These are phyloP conservation scores for Fusarium austroafricanum DNA, from an alignment of 2,329 filamentous ascomycete species.

Conservation along the genomic window DNA sequence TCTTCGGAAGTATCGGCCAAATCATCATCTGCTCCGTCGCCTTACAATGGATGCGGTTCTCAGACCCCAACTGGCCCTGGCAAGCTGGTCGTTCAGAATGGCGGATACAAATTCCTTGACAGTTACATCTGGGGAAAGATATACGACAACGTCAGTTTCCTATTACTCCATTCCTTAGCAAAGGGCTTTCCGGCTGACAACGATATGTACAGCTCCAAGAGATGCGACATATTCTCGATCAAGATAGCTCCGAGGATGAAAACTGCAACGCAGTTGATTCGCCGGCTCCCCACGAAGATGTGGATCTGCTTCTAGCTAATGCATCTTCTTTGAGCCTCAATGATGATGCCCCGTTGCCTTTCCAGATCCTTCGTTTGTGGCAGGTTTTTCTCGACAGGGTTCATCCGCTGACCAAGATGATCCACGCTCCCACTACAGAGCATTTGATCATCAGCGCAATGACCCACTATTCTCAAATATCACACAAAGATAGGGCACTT, in stretches of 20 bases:
- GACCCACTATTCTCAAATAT: not conserved
- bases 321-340: not conserved
- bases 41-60: not conserved
- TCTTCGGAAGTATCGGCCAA: not conserved
- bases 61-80: not conserved
- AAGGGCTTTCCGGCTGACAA: not conserved
- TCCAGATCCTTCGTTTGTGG: constrained; percentile 8
- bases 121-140: constrained; percentile 10
- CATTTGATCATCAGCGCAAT: constrained; percentile 8
- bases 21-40: not conserved
- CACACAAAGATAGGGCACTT: not conserved
- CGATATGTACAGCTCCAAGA: not conserved
- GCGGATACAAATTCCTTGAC: constrained; percentile 16
- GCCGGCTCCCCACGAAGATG: not conserved
- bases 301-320: not conserved
- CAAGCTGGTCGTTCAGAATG: constrained; percentile 12
- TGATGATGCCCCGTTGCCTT: not conserved
- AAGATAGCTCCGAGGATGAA: constrained; percentile 21
- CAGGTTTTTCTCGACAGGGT: constrained; percentile 21
- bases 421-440: constrained; percentile 12
- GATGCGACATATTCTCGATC: constrained; percentile 20
- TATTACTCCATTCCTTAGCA: too few species aligned
- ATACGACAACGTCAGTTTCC: not conserved
- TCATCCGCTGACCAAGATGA: constrained; percentile 4
- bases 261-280: not conserved